Percentiles rank a stretch among this genome's conserved stretches.
These are phyloP conservation scores for Pestalotiopsis sp. DNA, from an alignment of 2,329 filamentous ascomycete species.

Conservation along the genomic window DNA sequence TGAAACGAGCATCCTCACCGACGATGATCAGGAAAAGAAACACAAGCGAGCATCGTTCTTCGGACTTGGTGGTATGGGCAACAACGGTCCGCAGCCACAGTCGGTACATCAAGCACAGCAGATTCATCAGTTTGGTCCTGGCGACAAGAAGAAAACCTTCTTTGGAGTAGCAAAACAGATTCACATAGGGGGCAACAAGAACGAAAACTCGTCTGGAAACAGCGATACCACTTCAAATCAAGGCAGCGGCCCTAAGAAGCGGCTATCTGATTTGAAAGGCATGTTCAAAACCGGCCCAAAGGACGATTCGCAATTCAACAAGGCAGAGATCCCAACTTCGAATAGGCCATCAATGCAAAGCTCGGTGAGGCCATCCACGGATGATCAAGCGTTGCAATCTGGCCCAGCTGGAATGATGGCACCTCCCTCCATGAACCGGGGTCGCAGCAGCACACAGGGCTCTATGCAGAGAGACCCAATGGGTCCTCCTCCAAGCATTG, in stretches of 20 bases:
- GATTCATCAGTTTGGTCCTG: constrained; percentile 18
- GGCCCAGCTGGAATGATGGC: constrained; percentile 12
- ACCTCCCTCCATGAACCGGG: background rate
- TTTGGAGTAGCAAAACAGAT: constrained; percentile 30
- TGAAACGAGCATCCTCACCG: constrained; percentile 40
- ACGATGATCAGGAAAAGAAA: constrained; percentile 39
- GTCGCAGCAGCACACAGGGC: constrained; percentile 3
- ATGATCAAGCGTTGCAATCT: constrained; percentile 4
- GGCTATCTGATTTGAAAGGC: constrained; percentile 32
- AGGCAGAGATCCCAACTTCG: constrained; percentile 8
- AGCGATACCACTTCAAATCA: constrained; percentile 17
- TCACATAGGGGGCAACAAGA: constrained; percentile 18
- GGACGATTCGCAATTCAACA: constrained; percentile 30
- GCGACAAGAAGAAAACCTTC: constrained; percentile 43
- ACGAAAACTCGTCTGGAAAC: constrained; percentile 13
- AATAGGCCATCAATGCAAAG: constrained; percentile 23
- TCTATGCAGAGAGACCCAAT: constrained; percentile 1
- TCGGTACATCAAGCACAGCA: constrained; percentile 17
- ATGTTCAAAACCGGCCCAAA: constrained; percentile 29
- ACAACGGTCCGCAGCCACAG: constrained; percentile 20
- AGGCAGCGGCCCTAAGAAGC: constrained; percentile 23
- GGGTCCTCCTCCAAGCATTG: background rate
- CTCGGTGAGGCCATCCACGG: constrained; percentile 16
- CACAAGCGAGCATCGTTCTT: constrained; percentile 43
- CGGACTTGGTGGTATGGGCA: constrained; percentile 32